Evolutionary conservation across 2,329 filamentous ascomycete genomes (phyloP), one percentile per base, ranked within the genome.

Genomic region (Exophiala viscosa): DNA sequence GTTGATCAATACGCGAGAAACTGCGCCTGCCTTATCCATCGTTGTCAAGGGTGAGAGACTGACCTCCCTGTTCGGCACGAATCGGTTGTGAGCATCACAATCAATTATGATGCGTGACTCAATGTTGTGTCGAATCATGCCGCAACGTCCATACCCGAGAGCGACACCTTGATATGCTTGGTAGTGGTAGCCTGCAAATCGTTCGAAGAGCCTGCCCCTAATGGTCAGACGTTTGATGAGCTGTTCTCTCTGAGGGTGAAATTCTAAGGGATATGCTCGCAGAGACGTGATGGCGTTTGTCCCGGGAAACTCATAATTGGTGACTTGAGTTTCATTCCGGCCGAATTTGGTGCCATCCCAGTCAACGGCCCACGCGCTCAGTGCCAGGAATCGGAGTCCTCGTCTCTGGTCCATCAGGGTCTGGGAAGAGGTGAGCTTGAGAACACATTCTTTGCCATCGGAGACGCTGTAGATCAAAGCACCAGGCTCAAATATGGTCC

Each of bases 21-120:
- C 2, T n/a, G 23, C 15, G 8, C 11, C 20, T 15, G 17, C 23
- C n/a, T 31, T 45, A 1, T 20, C 17, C 3, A 34, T 3, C 14
- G 20, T 44, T 28, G 35, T 23, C 28, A 55, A 45, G 2, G 45
- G 17, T 14, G n/a, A 41, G 48, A 68, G 36, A n/a, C 59, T 52
- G 18, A 74, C 48, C 0, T 67, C 60, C 15, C 65, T 57, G 52
- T 71, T 67, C 0, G 76, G 73, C 34, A 77, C 72, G 64, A 78
- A 79, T 1, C 62, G 65, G 36, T 72, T 73, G 63, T 69, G 80
- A 34, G 76, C 77, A 32, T 76, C 71, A 0, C 72, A 71, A 54
- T 81, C 78, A 41, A 81, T 74, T 38, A 81, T 72, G 20, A 81
- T 72, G 15, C 76, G 70, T 31, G 75, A 74, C 52, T 75, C 75